Percentiles rank a stretch among this genome's conserved stretches.
Conservation (phyloP, 23 red algal species). For the Gracilaria gracilis region DNA sequence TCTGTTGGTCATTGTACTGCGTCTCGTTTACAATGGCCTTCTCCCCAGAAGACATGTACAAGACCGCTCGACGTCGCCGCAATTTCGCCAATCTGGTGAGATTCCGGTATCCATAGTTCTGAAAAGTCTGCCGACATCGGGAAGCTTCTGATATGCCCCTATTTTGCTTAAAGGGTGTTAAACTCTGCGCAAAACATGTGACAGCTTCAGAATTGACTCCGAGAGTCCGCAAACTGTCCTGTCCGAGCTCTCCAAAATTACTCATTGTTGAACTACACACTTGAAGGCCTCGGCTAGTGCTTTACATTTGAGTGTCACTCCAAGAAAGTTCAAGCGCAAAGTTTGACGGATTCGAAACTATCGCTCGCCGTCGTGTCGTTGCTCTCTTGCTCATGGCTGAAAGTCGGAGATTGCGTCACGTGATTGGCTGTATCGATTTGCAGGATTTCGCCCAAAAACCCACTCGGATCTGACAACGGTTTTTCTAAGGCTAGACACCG, state of each 20-base stretch:
- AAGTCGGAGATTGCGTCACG: constrained; percentile 8
- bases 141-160: background rate
- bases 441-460: background rate
- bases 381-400: background rate
- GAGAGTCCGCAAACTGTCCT: background rate
- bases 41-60: constrained; percentile 12
- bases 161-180: background rate
- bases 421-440: constrained; percentile 19
- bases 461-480: background rate
- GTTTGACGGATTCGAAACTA: background rate
- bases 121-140: background rate
- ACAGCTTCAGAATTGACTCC: background rate
- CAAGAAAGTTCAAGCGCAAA: background rate
- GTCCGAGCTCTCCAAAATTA: background rate
- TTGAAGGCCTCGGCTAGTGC: background rate
- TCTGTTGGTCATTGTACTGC: background rate
- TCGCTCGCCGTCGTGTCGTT: background rate
- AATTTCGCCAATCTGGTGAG: background rate
- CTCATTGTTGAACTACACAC: background rate
- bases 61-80: background rate
- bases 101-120: background rate
- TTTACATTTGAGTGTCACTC: background rate
- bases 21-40: constrained; percentile 3
- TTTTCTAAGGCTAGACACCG: no score
- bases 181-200: constrained; percentile 11